Evolutionary conservation across 2,329 filamentous ascomycete species (phyloP).

Genomic region (Fusarium neocosmosporiellum): DNA sequence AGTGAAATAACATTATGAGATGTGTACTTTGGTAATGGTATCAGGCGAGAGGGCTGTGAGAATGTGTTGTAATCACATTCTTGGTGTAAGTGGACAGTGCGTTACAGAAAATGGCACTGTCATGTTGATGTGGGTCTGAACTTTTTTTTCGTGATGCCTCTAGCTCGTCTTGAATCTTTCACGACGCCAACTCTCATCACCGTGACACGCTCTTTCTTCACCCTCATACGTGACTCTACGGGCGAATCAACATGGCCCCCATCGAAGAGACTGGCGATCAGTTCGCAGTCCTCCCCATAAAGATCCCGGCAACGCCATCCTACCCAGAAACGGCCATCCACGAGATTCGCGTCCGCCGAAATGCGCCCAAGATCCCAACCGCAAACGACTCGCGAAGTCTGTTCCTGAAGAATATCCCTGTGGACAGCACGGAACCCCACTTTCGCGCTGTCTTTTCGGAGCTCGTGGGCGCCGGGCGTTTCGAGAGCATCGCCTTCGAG

Average conservation of each 20-base stretch:
- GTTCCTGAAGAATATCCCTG: conserved; percentile 90
- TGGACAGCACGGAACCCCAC: conserved; percentile 82
- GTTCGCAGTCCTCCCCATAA: conserved; percentile 77
- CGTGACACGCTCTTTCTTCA: not conserved
- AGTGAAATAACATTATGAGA: not conserved
- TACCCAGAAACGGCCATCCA: conserved; percentile 75
- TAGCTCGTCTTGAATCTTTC: conserved; percentile 2
- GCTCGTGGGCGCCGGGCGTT: conserved; percentile 80
- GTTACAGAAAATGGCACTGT: conserved; percentile 8
- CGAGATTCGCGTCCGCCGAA: conserved; percentile 87
- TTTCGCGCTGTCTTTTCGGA: conserved; percentile 80
- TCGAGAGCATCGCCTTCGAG: conserved; percentile 83
- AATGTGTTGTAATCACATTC: not conserved
- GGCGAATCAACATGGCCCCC: conserved; percentile 43
- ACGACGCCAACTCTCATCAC: not conserved
- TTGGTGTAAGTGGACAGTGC: conserved; percentile 23
- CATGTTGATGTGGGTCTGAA: conserved; percentile 16
- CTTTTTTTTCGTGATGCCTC: conserved; percentile 39
- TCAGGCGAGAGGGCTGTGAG: not conserved
- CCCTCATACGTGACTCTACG: not conserved
- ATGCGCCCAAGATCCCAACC: conserved; percentile 82
- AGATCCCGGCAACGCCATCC: conserved; percentile 71
- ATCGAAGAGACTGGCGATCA: conserved; percentile 55
- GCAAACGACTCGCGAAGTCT: conserved; percentile 81
- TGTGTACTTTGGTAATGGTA: not conserved